Percentiles rank a stretch among this genome's conserved stretches.
phyloP scores from a whole-genome alignment of 805 yeast species.

The Myxozyma neglecta region DNA sequence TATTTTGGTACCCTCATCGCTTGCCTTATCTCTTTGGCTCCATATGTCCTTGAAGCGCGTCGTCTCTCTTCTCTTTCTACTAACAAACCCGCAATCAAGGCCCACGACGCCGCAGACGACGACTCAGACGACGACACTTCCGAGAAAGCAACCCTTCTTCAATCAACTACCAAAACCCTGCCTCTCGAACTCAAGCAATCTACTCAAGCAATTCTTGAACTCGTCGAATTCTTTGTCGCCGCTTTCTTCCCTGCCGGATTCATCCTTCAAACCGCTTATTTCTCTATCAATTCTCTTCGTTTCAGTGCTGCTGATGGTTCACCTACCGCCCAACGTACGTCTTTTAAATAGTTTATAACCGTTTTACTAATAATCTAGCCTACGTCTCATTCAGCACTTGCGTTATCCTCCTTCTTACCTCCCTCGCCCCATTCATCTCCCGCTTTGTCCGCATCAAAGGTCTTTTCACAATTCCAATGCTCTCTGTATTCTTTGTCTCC shows the following conservation, averaged over 20 bases:
- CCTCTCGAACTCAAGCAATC: not conserved
- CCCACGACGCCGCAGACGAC: not conserved
- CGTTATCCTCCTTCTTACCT: not conserved
- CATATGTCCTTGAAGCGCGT: constrained; percentile 4
- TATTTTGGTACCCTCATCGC: constrained; percentile 15
- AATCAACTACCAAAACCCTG: not conserved
- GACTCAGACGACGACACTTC: constrained; percentile 7
- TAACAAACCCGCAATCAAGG: too few relatives aligned
- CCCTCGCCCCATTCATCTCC: constrained; percentile 16
- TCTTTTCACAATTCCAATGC: constrained; percentile 1
- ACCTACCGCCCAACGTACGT: constrained; percentile 14
- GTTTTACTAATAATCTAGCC: not conserved
- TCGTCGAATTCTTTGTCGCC: constrained; percentile 9
- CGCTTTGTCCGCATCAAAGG: constrained; percentile 3
- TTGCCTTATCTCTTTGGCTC: not conserved
- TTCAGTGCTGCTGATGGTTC: constrained; percentile 24
- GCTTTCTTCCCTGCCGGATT: constrained; percentile 12
- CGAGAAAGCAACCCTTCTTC: too few relatives aligned
- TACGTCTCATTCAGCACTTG: constrained; percentile 8
- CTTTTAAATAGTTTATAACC: not conserved
- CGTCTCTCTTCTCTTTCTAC: not conserved
- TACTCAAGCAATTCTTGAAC: not conserved
- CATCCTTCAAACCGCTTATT: constrained; percentile 4
- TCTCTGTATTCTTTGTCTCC: not conserved
- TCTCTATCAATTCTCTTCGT: constrained; percentile 14